phyloP scores from a whole-genome alignment of 2,329 filamentous ascomycete species.

The Aspergillus bombycis region DNA sequence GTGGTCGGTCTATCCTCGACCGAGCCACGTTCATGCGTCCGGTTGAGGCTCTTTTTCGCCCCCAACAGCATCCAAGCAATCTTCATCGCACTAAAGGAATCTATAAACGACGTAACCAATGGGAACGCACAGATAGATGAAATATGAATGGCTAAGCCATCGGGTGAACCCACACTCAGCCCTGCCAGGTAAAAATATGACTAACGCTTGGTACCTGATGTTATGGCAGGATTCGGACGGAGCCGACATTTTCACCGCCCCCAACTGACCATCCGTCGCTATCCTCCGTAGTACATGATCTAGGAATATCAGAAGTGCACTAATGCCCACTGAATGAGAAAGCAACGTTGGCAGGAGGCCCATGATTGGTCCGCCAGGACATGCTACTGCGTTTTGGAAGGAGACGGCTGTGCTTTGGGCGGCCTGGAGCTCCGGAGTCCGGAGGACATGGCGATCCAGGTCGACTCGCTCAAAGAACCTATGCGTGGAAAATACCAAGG shows the following conservation, averaged over 20 bases:
- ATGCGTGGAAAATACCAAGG: not conserved
- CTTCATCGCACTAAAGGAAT: not conserved
- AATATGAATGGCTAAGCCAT: not conserved
- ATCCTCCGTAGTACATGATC: no score
- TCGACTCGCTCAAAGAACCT: not conserved
- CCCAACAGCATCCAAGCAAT: not conserved
- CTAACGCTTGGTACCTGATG: not conserved
- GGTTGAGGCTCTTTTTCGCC: not conserved
- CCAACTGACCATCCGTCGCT: no score
- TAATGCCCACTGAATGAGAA: fast-evolving
- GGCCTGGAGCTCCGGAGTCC: not conserved
- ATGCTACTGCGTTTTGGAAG: not conserved
- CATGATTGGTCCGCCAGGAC: no score
- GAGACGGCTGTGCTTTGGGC: not conserved
- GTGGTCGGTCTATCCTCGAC: no score
- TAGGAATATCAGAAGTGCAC: not conserved
- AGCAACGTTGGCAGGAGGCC: not conserved
- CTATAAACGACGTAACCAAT: not conserved
- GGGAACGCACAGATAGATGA: not conserved
- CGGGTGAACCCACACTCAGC: not conserved
- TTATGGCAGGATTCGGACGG: not conserved
- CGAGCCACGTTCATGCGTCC: no score
- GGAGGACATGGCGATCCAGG: not conserved
- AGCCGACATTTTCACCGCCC: not conserved
- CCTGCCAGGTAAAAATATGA: not conserved